These are phyloP conservation scores for Endothia cerciana DNA, from an alignment of 2,329 filamentous ascomycete species.

Conservation along the genomic window DNA sequence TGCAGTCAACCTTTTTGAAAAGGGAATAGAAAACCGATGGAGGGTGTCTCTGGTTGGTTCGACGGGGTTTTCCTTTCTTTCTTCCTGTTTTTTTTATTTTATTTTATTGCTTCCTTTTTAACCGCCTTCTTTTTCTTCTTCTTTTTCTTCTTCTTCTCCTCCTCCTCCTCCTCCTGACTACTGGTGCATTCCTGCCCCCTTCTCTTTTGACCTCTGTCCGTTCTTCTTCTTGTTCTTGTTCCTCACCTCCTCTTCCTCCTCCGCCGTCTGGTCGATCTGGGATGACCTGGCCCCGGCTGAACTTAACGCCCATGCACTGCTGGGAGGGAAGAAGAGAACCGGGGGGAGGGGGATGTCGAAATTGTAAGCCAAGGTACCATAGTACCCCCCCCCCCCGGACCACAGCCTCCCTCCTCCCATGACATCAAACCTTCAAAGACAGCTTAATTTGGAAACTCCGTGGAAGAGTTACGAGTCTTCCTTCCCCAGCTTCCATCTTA, in stretches of 20 bases:
- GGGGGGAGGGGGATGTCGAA: neutral
- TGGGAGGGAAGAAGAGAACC: slow-evolving; percentile 3
- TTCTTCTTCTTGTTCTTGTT: neutral
- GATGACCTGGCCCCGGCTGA: slow-evolving; percentile 10
- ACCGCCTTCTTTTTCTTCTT: no score
- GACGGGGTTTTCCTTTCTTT: neutral
- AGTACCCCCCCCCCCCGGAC: neutral
- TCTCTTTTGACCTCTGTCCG: neutral
- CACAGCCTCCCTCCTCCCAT: neutral
- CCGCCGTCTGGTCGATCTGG: neutral
- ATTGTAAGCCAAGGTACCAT: neutral
- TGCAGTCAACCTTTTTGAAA: neutral
- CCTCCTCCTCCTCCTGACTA: no score
- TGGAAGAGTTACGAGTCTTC: slow-evolving; percentile 2
- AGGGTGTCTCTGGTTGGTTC: no score
- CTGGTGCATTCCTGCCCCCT: no score
- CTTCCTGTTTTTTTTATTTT: no score
- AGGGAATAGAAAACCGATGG: neutral
- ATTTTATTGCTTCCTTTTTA: no score
- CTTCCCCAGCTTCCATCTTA: slow-evolving; percentile 8
- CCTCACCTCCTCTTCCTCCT: neutral
- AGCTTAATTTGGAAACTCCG: slow-evolving; percentile 15
- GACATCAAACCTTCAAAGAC: neutral
- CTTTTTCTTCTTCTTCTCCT: no score
- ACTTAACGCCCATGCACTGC: slow-evolving; percentile 8